A percentile compares a stretch with the other conserved stretches of the same genome.
Evolutionary conservation across 805 yeast species (phyloP).

Genomic region (Teunomyces gatunensis): DNA sequence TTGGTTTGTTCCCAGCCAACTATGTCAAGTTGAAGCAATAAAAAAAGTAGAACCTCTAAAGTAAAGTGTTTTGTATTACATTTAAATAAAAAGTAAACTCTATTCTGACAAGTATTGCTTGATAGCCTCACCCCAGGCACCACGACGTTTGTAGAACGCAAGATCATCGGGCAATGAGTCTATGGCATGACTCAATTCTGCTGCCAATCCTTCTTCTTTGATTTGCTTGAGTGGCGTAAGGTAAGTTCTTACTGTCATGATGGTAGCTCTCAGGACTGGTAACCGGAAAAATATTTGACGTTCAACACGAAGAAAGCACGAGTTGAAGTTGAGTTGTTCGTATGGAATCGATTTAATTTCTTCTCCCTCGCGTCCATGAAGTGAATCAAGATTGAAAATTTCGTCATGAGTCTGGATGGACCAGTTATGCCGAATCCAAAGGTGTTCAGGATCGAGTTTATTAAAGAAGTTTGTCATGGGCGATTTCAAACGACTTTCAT

Average conservation of each 20-base stretch:
- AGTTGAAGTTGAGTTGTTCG: constrained; percentile 35
- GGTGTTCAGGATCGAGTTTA: constrained; percentile 50
- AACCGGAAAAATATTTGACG: constrained; percentile 36
- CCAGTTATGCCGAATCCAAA: constrained; percentile 69
- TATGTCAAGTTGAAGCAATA: constrained; percentile 50
- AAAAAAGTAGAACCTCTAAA: background rate
- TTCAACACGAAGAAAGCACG: constrained; percentile 34
- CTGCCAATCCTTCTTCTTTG: constrained; percentile 32
- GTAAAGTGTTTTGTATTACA: background rate
- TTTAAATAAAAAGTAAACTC: background rate
- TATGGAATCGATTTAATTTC: constrained; percentile 16
- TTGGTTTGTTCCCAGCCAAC: constrained; percentile 88
- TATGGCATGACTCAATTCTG: constrained; percentile 30
- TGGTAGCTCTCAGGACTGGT: constrained; percentile 32
- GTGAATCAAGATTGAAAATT: constrained; percentile 25
- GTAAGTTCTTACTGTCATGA: constrained; percentile 39
- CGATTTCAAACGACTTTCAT: constrained; percentile 49
- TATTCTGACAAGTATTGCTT: constrained; percentile 23
- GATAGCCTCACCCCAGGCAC: constrained; percentile 39
- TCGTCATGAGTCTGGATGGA: constrained; percentile 58
- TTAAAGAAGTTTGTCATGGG: constrained; percentile 70
- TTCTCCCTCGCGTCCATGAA: constrained; percentile 35
- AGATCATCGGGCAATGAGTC: constrained; percentile 38
- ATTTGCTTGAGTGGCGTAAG: constrained; percentile 28
- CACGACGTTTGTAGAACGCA: constrained; percentile 35